Conservation (phyloP, 2,329 filamentous ascomycete genomes). For the Ceratocystis eucalypticola region DNA sequence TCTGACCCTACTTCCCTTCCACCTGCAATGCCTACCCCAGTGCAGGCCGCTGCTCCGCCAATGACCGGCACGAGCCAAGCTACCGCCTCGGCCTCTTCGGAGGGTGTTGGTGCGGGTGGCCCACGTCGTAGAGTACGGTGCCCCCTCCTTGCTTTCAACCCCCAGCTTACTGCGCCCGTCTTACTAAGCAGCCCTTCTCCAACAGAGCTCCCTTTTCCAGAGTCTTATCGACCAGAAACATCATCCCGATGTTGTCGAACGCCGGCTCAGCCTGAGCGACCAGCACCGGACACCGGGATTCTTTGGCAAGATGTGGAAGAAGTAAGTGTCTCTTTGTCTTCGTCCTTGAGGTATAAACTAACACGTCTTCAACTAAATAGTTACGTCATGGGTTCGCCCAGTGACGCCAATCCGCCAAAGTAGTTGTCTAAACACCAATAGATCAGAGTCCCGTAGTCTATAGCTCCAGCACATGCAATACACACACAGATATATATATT, state of each 20-base stretch:
- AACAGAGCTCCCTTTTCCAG: conserved; percentile 29
- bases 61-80: neutral
- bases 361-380: conserved; percentile 14
- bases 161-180: neutral
- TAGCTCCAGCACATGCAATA: neutral
- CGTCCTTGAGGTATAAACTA: neutral
- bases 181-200: neutral
- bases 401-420: conserved; percentile 23
- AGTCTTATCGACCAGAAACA: conserved; percentile 40
- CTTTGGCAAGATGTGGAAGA: conserved; percentile 44
- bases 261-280: conserved; percentile 42
- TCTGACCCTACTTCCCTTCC: neutral
- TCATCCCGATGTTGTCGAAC: conserved; percentile 31
- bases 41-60: neutral
- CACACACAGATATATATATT: neutral
- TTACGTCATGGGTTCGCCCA: conserved; percentile 27
- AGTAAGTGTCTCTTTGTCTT: conserved; percentile 28
- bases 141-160: neutral
- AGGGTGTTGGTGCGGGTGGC: neutral
- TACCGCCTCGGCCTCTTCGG: neutral
- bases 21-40: neutral
- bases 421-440: conserved; percentile 17
- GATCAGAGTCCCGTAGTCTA: neutral
- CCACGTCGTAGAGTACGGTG: neutral
- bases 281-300: conserved; percentile 38